These are phyloP conservation scores for Neurospora tetraspora DNA, from an alignment of 495 filamentous ascomycete genomes.

Conservation along the genomic window DNA sequence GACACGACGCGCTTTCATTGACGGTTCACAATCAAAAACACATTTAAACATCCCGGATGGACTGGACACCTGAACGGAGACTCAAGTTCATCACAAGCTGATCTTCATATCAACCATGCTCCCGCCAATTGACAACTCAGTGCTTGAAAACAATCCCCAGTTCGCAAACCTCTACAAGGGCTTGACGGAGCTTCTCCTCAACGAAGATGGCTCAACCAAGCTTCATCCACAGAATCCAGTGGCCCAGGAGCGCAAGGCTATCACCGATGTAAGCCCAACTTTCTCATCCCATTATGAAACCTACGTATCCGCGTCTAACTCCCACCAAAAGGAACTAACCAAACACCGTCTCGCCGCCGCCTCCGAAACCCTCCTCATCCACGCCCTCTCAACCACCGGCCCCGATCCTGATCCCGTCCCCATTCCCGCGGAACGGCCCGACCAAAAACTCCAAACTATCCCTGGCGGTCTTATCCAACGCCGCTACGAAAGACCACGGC, in stretches of 20 bases:
- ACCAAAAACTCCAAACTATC: not conserved
- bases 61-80: not conserved
- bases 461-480: not conserved
- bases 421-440: not conserved
- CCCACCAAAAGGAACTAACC: slow-evolving; percentile 27
- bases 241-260: slow-evolving; percentile 42
- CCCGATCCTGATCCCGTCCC: not conserved
- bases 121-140: slow-evolving; percentile 50
- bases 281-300: not conserved
- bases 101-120: slow-evolving; percentile 39
- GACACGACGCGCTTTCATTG: not conserved
- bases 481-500: not conserved
- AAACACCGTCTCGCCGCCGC: slow-evolving; percentile 30
- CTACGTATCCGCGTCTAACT: not conserved
- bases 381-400: slow-evolving; percentile 22
- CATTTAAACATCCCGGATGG: not conserved
- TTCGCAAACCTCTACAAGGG: slow-evolving; percentile 55
- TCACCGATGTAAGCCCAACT: slow-evolving; percentile 36
- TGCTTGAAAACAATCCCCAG: slow-evolving; percentile 52
- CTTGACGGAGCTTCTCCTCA: slow-evolving; percentile 47
- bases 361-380: slow-evolving; percentile 28
- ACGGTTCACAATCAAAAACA: not conserved
- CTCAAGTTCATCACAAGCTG: not conserved
- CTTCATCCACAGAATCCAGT: slow-evolving; percentile 27
- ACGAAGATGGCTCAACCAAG: slow-evolving; percentile 52